Base-by-base conservation (phyloP, 129 eudicot species). In the Flaveria linearis region DNA sequence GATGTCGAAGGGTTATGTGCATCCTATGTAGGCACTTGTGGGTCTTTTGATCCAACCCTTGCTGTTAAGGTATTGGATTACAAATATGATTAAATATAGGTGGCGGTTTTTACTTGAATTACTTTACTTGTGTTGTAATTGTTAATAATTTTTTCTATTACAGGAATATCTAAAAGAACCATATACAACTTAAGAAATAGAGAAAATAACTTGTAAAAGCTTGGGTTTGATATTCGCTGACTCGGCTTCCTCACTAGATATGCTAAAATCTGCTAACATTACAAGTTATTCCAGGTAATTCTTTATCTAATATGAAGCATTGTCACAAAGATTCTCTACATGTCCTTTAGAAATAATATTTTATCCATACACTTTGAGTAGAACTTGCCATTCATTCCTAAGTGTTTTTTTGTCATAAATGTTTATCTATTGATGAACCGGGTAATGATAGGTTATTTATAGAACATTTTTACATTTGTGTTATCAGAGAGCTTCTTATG, bases 1-100 rank as follows among this genome's bases (percentile, higher is more conserved):
- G 97, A 94, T 71, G 96, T 94, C 55, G 98, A 94, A 86, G 97
- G 91, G 69, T 81, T 88, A 33, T 94, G 98, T 81, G 86, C 89
- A 65, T 58, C 88, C 45, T 94, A 81, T 86, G 96, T 96, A 57
- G 85, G 90, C 43, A 82, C 75, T 69, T 93, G 50, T 72, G 90
- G 93, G 5, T 94, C 97, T 47, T 79, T 90, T 73, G 97, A 94
- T 86, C 99, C 97, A 36, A 85, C 83, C 61, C 77, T 91, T 50
- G 98, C 99, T 73, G 90, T 94, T 76, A 89, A 86, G 99, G 99
- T 91, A 86, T 69, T 50, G 16, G 30, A 45, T 25, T 75, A 58
- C 46, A 36, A 30, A 33, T 20, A 46, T 18, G 14, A 78, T 43
- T 18, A 42, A 25, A 0, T 71, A 33, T 17, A 28, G 28, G 25